Conservation (phyloP, 495 filamentous ascomycete genomes). For the Penicillium dipodomyicola region DNA sequence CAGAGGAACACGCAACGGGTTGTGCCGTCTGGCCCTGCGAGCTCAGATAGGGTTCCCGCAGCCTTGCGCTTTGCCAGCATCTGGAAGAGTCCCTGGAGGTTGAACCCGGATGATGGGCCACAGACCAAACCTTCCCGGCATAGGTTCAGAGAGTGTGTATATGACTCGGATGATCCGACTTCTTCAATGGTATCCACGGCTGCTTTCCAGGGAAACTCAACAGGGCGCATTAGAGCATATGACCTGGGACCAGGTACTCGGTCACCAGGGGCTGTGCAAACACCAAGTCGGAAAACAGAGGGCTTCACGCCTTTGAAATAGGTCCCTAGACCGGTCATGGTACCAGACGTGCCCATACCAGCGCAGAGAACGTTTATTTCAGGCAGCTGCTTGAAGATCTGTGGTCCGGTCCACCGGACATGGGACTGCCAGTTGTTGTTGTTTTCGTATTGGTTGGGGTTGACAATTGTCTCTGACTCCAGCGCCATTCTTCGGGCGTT, state of each 20-base stretch:
- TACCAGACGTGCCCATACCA: slow-evolving; percentile 56
- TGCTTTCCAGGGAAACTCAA: slow-evolving; percentile 57
- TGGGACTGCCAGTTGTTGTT: slow-evolving; percentile 60
- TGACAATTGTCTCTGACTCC: slow-evolving; percentile 41
- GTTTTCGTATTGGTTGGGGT: slow-evolving; percentile 61
- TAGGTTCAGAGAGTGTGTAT: slow-evolving; percentile 50
- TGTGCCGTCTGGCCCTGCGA: slow-evolving; percentile 45
- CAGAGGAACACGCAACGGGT: slow-evolving; percentile 60
- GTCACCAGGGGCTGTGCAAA: slow-evolving; percentile 56
- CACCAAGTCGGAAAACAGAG: slow-evolving; percentile 49
- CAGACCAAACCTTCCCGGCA: slow-evolving; percentile 58
- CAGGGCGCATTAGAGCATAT: slow-evolving; percentile 49
- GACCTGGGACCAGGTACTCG: slow-evolving; percentile 57
- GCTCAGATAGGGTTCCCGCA: slow-evolving; percentile 39
- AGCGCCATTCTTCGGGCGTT: slow-evolving; percentile 40
- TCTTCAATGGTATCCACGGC: slow-evolving; percentile 54
- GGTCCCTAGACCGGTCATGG: slow-evolving; percentile 53
- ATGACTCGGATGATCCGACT: slow-evolving; percentile 54
- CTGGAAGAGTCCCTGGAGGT: slow-evolving; percentile 53
- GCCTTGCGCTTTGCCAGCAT: slow-evolving; percentile 49
- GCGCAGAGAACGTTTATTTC: slow-evolving; percentile 58
- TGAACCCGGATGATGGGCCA: slow-evolving; percentile 60
- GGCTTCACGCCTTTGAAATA: slow-evolving; percentile 55
- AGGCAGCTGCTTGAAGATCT: slow-evolving; percentile 56
- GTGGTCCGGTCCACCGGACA: slow-evolving; percentile 57